Evolutionary conservation across 2,329 filamentous ascomycete genomes (phyloP).

Genomic region (Ceratocystis ficicola): DNA sequence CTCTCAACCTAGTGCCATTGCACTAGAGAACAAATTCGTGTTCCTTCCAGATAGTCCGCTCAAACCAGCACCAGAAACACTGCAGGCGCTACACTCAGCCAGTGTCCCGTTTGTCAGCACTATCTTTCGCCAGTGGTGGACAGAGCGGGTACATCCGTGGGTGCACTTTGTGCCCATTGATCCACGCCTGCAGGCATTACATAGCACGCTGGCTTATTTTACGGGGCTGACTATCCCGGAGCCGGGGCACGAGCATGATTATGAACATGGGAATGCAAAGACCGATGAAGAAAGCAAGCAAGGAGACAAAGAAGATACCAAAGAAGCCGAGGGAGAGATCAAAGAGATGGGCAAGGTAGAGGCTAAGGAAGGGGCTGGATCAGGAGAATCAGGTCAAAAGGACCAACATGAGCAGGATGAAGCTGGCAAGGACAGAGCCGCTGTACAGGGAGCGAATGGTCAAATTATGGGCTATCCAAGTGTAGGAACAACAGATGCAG

Average conservation of each 20-base stretch:
- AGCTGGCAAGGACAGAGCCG: neutral
- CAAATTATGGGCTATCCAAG: neutral
- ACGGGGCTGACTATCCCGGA: slow-evolving; percentile 37
- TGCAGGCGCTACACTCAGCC: slow-evolving; percentile 47
- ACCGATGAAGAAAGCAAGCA: neutral
- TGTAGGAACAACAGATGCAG: neutral
- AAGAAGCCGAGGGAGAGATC: slow-evolving; percentile 31
- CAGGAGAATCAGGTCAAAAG: too few relatives aligned
- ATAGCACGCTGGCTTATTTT: slow-evolving; percentile 65
- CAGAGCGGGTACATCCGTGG: slow-evolving; percentile 62
- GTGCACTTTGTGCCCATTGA: slow-evolving; percentile 71
- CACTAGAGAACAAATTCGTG: slow-evolving; percentile 47
- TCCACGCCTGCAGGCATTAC: slow-evolving; percentile 57
- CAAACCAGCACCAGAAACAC: slow-evolving; percentile 50
- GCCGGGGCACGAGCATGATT: slow-evolving; percentile 27
- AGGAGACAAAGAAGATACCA: neutral
- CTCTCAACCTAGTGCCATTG: slow-evolving; percentile 8
- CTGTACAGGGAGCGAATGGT: neutral
- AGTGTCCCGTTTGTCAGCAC: slow-evolving; percentile 59
- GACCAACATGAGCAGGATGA: neutral
- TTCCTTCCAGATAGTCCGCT: slow-evolving; percentile 60
- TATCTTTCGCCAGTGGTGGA: slow-evolving; percentile 69
- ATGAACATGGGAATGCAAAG: slow-evolving; percentile 26
- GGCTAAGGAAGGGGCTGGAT: neutral
- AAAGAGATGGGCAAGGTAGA: slow-evolving; percentile 36